A percentile compares a stretch with the other conserved stretches of the same genome.
These are phyloP conservation scores for Croton laevigatus DNA, from an alignment of 441 rosid species.

Conservation along the genomic window DNA sequence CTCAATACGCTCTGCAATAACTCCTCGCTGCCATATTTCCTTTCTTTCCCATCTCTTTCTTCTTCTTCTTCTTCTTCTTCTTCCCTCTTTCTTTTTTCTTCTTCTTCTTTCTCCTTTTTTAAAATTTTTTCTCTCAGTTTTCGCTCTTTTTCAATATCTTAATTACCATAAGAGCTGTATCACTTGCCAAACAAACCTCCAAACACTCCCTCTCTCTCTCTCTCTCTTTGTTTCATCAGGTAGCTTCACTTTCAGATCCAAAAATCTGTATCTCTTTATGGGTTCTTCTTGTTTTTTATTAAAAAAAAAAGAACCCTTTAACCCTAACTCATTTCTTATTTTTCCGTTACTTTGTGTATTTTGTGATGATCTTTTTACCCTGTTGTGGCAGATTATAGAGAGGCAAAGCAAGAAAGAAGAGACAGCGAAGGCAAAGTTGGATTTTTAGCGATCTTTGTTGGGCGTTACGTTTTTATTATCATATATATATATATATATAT, in stretches of 20 bases:
- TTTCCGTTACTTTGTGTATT: neutral
- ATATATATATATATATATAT: too few species aligned
- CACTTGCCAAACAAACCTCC: slow-evolving; percentile 22
- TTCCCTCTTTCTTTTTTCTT: slow-evolving; percentile 14
- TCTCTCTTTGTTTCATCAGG: slow-evolving; percentile 25
- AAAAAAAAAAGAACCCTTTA: slow-evolving; percentile 14
- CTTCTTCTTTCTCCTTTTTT: neutral
- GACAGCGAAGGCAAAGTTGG: slow-evolving; percentile 27
- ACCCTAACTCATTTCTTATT: slow-evolving; percentile 16
- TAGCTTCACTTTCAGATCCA: slow-evolving; percentile 30
- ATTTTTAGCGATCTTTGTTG: slow-evolving; percentile 32
- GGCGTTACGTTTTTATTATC: slow-evolving; percentile 17
- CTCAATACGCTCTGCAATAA: slow-evolving; percentile 80
- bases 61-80: neutral
- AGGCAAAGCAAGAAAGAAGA: slow-evolving; percentile 10
- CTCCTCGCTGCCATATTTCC: slow-evolving; percentile 49
- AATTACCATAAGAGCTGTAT: slow-evolving; percentile 22
- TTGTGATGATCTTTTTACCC: slow-evolving; percentile 18
- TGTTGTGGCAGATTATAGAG: slow-evolving; percentile 20
- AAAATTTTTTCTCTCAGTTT: neutral
- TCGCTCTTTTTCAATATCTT: slow-evolving; percentile 10
- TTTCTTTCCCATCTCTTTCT: slow-evolving; percentile 29
- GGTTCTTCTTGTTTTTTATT: neutral
- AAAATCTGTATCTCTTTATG: neutral
- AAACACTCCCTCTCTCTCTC: neutral